phyloP scores from a whole-genome alignment of 2,329 filamentous ascomycete genomes.

The Monilinia laxa region DNA sequence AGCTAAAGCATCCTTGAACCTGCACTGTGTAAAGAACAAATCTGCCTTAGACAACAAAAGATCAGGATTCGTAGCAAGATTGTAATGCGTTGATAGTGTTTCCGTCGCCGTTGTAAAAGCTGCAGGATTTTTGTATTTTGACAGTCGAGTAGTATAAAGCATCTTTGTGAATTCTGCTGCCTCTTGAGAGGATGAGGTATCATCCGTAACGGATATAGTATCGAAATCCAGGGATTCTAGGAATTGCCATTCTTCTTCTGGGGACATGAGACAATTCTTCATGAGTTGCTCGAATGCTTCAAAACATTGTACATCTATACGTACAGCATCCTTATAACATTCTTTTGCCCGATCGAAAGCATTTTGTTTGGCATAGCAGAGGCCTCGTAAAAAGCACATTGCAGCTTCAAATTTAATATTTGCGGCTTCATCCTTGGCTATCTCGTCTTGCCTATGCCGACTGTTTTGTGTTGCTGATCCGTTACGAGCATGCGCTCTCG shows the following conservation, averaged over 20 bases:
- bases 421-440: conserved; percentile 61
- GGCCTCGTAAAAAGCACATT: conserved; percentile 93
- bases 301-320: conserved; percentile 96
- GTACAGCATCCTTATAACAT: conserved; percentile 95
- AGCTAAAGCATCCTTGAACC: conserved; percentile 80
- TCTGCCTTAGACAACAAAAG: conserved; percentile 88
- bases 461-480: conserved; percentile 49
- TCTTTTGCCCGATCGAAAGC: conserved; percentile 96
- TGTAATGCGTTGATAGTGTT: conserved; percentile 90
- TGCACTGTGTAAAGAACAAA: conserved; percentile 89
- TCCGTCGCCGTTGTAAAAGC: conserved; percentile 85
- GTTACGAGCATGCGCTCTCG: conserved; percentile 52
- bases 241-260: conserved; percentile 69
- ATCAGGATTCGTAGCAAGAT: conserved; percentile 80
- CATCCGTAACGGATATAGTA: conserved; percentile 65
- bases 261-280: conserved; percentile 88
- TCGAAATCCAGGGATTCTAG: conserved; percentile 82
- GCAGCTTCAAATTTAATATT: conserved; percentile 88
- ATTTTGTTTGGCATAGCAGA: conserved; percentile 96
- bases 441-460: conserved; percentile 35
- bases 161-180: conserved; percentile 92
- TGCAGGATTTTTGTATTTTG: conserved; percentile 87
- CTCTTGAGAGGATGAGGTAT: conserved; percentile 72
- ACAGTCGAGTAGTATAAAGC: conserved; percentile 92
- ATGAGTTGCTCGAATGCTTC: conserved; percentile 98